Percentiles rank a stretch among this genome's conserved stretches.
phyloP scores from a whole-genome alignment of 2,329 filamentous ascomycete genomes.

The Chaetomium sp. region DNA sequence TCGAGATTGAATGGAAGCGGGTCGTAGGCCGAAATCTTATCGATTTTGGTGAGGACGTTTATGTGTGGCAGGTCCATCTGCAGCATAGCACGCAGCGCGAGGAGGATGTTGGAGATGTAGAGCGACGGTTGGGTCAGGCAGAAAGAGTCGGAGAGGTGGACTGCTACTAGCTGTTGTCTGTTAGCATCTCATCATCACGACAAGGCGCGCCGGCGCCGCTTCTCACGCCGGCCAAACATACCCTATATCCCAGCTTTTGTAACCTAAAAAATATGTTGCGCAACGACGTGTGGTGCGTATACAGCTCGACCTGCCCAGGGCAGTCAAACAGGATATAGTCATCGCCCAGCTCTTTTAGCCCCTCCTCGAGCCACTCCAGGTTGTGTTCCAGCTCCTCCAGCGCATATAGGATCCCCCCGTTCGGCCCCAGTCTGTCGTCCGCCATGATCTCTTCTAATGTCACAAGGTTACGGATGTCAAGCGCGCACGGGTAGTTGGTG shows the following conservation, averaged over 20 bases:
- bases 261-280: conserved; percentile 87
- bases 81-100: conserved; percentile 92
- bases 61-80: conserved; percentile 96
- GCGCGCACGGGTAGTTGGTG: conserved; percentile 78
- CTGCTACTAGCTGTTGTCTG: conserved; percentile 67
- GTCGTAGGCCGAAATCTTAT: conserved; percentile 81
- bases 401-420: conserved; percentile 87
- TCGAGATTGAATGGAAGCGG: conserved; percentile 91
- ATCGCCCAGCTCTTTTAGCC: conserved; percentile 71
- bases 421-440: conserved; percentile 82
- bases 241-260: conserved; percentile 87
- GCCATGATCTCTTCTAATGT: conserved; percentile 94
- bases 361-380: conserved; percentile 82
- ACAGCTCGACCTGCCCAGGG: conserved; percentile 92
- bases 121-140: conserved; percentile 88
- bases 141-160: conserved; percentile 92
- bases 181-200: conserved; percentile 24
- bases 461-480: conserved; percentile 84
- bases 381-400: conserved; percentile 94
- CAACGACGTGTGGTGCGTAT: conserved; percentile 88
- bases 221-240: conserved; percentile 38
- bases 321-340: conserved; percentile 96
- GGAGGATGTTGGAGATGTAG: conserved; percentile 88
- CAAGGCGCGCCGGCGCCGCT: not conserved
- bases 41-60: conserved; percentile 96